Conservation (phyloP, 1,139 yeast genomes). For the Suhomyces bribrorum region DNA sequence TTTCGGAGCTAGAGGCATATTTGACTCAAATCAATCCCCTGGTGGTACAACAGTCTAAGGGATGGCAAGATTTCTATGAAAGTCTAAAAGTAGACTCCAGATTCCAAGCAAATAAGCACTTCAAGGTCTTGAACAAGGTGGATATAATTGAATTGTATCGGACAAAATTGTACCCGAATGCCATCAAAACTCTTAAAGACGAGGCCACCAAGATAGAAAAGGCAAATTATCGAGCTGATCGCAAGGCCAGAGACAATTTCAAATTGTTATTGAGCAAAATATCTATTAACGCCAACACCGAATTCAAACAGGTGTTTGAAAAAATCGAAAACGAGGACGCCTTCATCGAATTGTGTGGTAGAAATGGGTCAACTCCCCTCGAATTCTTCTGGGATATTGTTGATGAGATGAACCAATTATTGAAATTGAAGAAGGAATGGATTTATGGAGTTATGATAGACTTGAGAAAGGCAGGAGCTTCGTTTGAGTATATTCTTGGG, state of each 20-base stretch:
- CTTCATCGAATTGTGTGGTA: constrained; percentile 66
- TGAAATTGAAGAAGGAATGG: constrained; percentile 62
- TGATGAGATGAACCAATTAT: constrained; percentile 58
- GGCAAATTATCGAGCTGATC: constrained; percentile 54
- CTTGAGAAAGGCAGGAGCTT: constrained; percentile 16
- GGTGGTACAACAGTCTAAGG: constrained; percentile 29
- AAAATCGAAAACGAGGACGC: constrained; percentile 56
- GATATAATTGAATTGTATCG: constrained; percentile 64
- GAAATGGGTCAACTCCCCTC: constrained; percentile 76
- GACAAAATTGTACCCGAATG: constrained; percentile 44
- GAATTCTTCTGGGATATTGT: constrained; percentile 78
- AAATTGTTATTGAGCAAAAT: constrained; percentile 44
- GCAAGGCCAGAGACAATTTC: constrained; percentile 66
- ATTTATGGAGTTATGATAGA: constrained; percentile 54
- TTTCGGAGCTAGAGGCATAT: constrained; percentile 53
- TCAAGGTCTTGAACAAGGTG: constrained; percentile 49
- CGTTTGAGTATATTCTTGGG: constrained; percentile 19
- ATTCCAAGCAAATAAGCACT: constrained; percentile 60
- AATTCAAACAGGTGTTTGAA: constrained; percentile 59
- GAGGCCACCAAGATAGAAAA: constrained; percentile 38
- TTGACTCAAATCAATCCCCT: constrained; percentile 37
- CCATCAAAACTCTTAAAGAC: constrained; percentile 34
- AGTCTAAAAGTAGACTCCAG: constrained; percentile 49
- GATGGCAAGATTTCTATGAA: constrained; percentile 50
- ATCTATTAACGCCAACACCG: constrained; percentile 53